These are phyloP conservation scores for Quercus aquifolioides DNA, from an alignment of 306 rosid genomes.

Conservation along the genomic window DNA sequence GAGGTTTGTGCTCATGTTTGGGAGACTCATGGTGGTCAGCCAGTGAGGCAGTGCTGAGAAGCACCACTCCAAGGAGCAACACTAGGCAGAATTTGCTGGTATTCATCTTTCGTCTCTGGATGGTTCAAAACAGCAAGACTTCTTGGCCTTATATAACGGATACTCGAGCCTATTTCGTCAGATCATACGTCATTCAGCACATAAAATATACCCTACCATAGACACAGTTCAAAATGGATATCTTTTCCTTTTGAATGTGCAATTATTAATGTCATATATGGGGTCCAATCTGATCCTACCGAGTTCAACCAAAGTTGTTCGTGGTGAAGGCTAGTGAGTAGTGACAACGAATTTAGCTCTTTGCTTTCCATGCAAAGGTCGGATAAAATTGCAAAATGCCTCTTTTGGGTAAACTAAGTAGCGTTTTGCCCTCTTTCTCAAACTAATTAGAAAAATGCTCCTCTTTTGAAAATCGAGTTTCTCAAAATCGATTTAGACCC, in stretches of 20 bases:
- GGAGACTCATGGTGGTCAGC: neutral
- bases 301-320: neutral
- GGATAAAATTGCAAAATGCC: too few relatives aligned
- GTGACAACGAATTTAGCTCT: too few relatives aligned
- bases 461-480: too few relatives aligned
- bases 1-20: neutral
- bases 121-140: neutral
- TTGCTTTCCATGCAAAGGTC: too few relatives aligned
- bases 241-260: neutral
- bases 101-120: neutral
- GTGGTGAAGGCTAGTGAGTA: too few relatives aligned
- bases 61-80: constrained; percentile 1
- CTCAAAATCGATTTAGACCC: too few relatives aligned
- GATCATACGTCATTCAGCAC: neutral
- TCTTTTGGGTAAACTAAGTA: too few relatives aligned
- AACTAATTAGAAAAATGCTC: too few relatives aligned
- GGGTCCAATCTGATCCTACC: neutral
- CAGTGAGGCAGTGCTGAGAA: neutral
- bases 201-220: neutral
- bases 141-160: neutral
- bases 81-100: neutral
- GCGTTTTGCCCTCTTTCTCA: too few relatives aligned
- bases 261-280: too few relatives aligned
- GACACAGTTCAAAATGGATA: neutral
- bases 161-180: neutral